Conservation (phyloP, 192 early-diverging fungal genomes). For the Lunasporangiospora selenospora region DNA sequence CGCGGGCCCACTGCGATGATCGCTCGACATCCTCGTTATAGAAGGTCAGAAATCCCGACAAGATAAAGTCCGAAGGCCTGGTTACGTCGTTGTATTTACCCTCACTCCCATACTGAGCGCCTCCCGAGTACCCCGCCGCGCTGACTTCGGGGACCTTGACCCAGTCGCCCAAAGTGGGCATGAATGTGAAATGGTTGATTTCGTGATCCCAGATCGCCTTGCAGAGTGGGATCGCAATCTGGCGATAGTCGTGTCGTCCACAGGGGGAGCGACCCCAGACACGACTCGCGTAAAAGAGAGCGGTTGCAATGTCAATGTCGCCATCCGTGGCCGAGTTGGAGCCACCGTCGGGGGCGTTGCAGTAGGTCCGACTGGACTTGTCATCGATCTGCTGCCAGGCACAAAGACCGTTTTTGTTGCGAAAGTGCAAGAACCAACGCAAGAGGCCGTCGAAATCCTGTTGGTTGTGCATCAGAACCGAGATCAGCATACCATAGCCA, state of each 20-base stretch:
- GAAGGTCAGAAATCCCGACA: constrained; percentile 57
- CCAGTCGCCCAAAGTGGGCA: constrained; percentile 62
- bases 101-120: constrained; percentile 49
- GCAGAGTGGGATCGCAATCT: constrained; percentile 47
- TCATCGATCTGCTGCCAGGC: constrained; percentile 59
- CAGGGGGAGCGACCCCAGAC: constrained; percentile 51
- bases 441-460: constrained; percentile 61
- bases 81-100: constrained; percentile 50
- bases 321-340: constrained; percentile 61
- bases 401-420: constrained; percentile 52
- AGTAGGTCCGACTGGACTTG: constrained; percentile 35
- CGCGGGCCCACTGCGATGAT: constrained; percentile 49
- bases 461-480: constrained; percentile 59
- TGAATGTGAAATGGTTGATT: constrained; percentile 55
- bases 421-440: constrained; percentile 55
- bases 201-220: constrained; percentile 57
- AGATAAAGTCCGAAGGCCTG: constrained; percentile 60
- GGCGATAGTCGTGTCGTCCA: constrained; percentile 50
- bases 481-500: constrained; percentile 64
- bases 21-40: constrained; percentile 56
- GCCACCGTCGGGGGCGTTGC: constrained; percentile 57
- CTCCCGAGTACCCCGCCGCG: constrained; percentile 16
- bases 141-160: constrained; percentile 32
- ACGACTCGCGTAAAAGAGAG: constrained; percentile 54
- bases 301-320: constrained; percentile 61